Conservation (phyloP, 306 rosid genomes). For the Dalbergia cochinchinensis region DNA sequence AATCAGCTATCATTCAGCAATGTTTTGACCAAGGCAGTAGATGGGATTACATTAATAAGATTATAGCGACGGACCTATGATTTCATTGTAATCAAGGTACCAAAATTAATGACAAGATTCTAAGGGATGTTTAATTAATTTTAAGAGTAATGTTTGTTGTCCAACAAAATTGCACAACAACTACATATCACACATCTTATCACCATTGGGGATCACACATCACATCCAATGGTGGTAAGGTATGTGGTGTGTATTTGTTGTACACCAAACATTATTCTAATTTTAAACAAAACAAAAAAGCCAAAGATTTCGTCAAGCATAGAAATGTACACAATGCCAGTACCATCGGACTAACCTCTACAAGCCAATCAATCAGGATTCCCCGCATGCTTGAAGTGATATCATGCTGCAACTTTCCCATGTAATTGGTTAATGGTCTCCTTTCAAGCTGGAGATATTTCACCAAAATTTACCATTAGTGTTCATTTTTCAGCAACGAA, state of each 20-base stretch:
- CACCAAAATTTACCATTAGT: constrained; percentile 34
- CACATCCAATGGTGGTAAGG: too few relatives aligned
- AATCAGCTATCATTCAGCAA: constrained; percentile 14
- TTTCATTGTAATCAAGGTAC: too few relatives aligned
- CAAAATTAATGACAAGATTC: too few relatives aligned
- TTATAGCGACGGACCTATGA: background rate
- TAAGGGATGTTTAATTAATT: too few relatives aligned
- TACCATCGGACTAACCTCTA: constrained; percentile 68
- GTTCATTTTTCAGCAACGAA: background rate
- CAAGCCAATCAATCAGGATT: constrained; percentile 90
- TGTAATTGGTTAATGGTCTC: constrained; percentile 65
- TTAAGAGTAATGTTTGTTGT: too few relatives aligned
- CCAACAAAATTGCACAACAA: too few relatives aligned
- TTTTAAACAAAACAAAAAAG: background rate
- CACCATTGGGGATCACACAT: too few relatives aligned
- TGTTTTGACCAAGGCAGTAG: constrained; percentile 2
- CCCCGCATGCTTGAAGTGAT: constrained; percentile 84
- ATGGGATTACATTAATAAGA: background rate
- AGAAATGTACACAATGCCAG: constrained; percentile 17
- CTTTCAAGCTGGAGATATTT: constrained; percentile 66
- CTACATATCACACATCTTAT: too few relatives aligned
- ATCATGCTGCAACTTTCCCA: constrained; percentile 77
- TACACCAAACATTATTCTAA: too few relatives aligned
- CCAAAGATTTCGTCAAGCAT: constrained; percentile 9
- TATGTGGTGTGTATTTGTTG: too few relatives aligned